These are phyloP conservation scores for Mortierella sp. DNA, from an alignment of 371 early-diverging fungal species.

Conservation along the genomic window DNA sequence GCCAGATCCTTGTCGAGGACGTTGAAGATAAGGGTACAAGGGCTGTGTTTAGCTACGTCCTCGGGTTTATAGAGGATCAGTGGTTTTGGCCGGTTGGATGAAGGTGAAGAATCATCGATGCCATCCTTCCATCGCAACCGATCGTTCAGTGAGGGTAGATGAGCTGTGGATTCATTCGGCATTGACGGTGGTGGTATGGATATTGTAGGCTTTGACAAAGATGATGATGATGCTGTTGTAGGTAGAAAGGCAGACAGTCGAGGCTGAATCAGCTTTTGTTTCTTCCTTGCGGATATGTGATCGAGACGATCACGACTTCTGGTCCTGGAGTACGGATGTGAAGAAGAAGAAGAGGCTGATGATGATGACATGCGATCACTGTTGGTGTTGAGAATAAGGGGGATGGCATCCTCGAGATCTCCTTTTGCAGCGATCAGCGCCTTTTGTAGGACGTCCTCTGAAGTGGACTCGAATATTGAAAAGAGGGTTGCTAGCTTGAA, in stretches of 20 bases:
- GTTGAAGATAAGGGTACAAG: conserved; percentile 51
- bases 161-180: conserved; percentile 1
- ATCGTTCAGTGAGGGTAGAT: conserved; percentile 30
- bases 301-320: neutral
- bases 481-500: conserved; percentile 46
- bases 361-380: neutral
- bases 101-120: neutral
- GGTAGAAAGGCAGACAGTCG: conserved; percentile 36
- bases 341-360: neutral
- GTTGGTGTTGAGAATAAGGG: conserved; percentile 29
- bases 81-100: conserved; percentile 25
- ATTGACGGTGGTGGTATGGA: neutral
- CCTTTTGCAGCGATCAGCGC: conserved; percentile 29
- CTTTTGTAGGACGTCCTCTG: conserved; percentile 19
- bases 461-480: conserved; percentile 44
- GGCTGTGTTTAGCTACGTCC: conserved; percentile 45
- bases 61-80: conserved; percentile 40
- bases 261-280: conserved; percentile 41
- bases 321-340: neutral
- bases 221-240: neutral
- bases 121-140: conserved; percentile 36
- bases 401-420: conserved; percentile 45
- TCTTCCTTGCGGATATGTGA: conserved; percentile 10
- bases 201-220: neutral
- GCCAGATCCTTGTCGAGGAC: conserved; percentile 53